Evolutionary conservation across 768 basidiomycete genomes (phyloP).

Genomic region (Brasilioporus rufonigricans): DNA sequence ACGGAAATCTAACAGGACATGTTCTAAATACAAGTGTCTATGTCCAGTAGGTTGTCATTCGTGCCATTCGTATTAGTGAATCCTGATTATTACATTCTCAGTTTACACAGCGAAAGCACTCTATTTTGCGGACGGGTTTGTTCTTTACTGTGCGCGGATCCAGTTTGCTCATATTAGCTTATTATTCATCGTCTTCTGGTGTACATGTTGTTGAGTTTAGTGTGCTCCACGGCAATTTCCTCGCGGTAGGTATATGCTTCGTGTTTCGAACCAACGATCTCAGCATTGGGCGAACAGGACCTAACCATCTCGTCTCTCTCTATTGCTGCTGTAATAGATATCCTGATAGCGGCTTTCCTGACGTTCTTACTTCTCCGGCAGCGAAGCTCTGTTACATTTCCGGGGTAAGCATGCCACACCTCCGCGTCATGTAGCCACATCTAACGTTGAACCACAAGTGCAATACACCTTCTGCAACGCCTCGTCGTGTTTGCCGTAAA

Average conservation of each 20-base stretch:
- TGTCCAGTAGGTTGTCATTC: neutral
- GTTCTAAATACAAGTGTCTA: neutral
- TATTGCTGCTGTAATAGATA: conserved; percentile 4
- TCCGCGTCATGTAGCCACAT: too few species aligned
- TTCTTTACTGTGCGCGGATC: neutral
- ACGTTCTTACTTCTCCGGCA: conserved; percentile 6
- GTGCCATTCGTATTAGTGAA: neutral
- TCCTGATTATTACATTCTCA: neutral
- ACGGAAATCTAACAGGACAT: neutral
- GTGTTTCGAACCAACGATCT: neutral
- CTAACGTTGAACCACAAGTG: conserved; percentile 1
- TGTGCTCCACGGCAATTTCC: neutral
- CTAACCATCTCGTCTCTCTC: neutral
- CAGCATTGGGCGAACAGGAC: neutral
- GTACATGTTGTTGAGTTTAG: neutral
- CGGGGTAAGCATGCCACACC: neutral
- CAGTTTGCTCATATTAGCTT: neutral
- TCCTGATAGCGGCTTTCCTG: conserved; percentile 5
- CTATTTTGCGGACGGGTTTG: conserved; percentile 6
- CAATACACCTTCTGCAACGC: neutral
- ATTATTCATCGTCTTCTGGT: neutral
- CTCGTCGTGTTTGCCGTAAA: neutral
- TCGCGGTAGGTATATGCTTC: conserved; percentile 1
- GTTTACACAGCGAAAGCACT: conserved; percentile 2
- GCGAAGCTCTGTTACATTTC: neutral